These are phyloP conservation scores for Scleroderma bovista DNA, from an alignment of 768 basidiomycete species.

Conservation along the genomic window DNA sequence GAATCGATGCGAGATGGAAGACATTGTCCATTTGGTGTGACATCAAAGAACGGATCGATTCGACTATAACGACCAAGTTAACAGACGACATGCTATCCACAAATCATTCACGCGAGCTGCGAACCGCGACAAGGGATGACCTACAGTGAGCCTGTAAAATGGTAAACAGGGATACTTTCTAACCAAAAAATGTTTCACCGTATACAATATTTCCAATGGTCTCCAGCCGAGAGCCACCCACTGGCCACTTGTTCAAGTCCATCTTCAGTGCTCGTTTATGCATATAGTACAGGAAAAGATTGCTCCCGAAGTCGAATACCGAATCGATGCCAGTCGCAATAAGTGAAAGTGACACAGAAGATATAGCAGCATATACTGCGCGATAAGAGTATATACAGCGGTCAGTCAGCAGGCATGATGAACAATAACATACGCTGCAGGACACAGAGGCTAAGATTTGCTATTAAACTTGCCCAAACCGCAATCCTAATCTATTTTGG, in stretches of 20 bases:
- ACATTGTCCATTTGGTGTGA: slow-evolving; percentile 48
- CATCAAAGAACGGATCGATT: slow-evolving; percentile 71
- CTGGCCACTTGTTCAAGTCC: slow-evolving; percentile 86
- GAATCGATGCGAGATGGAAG: slow-evolving; percentile 77
- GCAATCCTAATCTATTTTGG: slow-evolving; percentile 75
- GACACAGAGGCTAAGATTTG: slow-evolving; percentile 68
- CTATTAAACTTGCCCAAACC: slow-evolving; percentile 73
- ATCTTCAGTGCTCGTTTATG: slow-evolving; percentile 67
- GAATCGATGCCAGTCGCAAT: slow-evolving; percentile 90
- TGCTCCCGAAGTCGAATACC: slow-evolving; percentile 78
- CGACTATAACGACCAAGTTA: slow-evolving; percentile 87
- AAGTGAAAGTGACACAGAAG: slow-evolving; percentile 76
- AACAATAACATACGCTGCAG: slow-evolving; percentile 53
- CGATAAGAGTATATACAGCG: background rate
- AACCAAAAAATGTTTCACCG: slow-evolving; percentile 38
- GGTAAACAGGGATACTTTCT: background rate
- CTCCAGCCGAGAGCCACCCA: slow-evolving; percentile 84
- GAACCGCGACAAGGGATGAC: background rate
- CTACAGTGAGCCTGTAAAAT: slow-evolving; percentile 44
- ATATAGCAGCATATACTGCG: slow-evolving; percentile 87
- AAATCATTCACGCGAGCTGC: slow-evolving; percentile 1
- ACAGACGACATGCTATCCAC: slow-evolving; percentile 77
- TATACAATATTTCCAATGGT: slow-evolving; percentile 88
- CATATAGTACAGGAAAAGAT: slow-evolving; percentile 73
- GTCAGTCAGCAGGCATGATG: background rate